Conservation (phyloP, 2,329 filamentous ascomycete genomes). For the Verticillium zaregamsianum region DNA sequence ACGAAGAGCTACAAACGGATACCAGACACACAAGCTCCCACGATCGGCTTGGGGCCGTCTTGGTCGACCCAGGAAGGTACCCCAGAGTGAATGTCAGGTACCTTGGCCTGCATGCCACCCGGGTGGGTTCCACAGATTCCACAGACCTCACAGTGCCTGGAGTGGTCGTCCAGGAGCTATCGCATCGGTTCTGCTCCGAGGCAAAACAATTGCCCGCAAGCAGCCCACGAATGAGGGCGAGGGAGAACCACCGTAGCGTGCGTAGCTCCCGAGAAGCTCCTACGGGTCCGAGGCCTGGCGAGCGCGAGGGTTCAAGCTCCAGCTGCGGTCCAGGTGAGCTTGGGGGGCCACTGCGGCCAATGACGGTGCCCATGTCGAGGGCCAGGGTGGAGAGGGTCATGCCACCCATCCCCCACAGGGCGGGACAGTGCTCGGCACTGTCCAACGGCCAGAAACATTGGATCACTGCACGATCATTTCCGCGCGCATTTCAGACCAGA, state of each 20-base stretch:
- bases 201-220: neutral
- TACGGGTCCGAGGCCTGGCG: neutral
- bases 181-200: neutral
- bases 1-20: neutral
- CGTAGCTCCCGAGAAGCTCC: neutral
- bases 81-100: neutral
- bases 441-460: neutral
- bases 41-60: neutral
- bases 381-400: neutral
- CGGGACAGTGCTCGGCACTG: neutral
- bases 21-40: neutral
- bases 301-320: neutral
- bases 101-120: neutral
- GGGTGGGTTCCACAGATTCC: neutral
- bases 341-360: neutral
- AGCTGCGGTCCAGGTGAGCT: neutral
- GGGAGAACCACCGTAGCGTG: neutral
- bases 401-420: neutral
- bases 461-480: neutral
- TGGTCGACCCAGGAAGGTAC: neutral
- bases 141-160: neutral
- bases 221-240: neutral
- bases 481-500: neutral
- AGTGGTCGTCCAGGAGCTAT: neutral
- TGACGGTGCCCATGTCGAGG: neutral